These are phyloP conservation scores for Umbelopsis sp. DNA, from an alignment of 192 early-diverging fungal genomes.

Conservation along the genomic window DNA sequence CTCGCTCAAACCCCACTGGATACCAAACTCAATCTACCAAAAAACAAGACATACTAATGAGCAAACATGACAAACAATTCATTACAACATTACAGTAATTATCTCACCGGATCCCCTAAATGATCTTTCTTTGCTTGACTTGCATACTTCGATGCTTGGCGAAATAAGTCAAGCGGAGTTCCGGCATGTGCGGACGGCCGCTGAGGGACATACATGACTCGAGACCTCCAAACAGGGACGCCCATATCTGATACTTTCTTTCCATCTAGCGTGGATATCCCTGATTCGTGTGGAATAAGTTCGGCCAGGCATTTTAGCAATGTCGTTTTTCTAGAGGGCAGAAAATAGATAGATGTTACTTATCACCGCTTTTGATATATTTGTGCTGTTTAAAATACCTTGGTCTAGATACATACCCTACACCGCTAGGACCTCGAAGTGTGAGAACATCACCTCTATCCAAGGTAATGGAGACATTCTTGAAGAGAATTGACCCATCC, in stretches of 20 bases:
- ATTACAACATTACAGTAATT: background rate
- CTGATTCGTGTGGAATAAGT: conserved; percentile 65
- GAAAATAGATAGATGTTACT: background rate
- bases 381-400: background rate
- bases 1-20: conserved; percentile 67
- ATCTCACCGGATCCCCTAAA: conserved; percentile 59
- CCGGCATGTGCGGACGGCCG: conserved; percentile 69
- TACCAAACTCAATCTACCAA: conserved; percentile 52
- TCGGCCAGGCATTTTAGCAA: conserved; percentile 83
- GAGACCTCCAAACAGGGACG: conserved; percentile 73
- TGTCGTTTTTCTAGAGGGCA: conserved; percentile 69
- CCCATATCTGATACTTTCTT: conserved; percentile 58
- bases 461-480: conserved; percentile 57
- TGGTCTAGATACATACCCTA: conserved; percentile 46
- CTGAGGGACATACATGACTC: conserved; percentile 88
- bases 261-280: conserved; percentile 51
- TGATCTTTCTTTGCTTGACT: conserved; percentile 46
- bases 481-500: conserved; percentile 54
- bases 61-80: background rate
- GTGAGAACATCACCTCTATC: conserved; percentile 56
- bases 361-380: background rate
- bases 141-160: conserved; percentile 53
- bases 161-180: conserved; percentile 71
- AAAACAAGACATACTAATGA: background rate
- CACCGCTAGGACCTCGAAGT: conserved; percentile 71